Base-by-base conservation (phyloP, 768 basidiomycete species). In the Leccinum rimulosum region DNA sequence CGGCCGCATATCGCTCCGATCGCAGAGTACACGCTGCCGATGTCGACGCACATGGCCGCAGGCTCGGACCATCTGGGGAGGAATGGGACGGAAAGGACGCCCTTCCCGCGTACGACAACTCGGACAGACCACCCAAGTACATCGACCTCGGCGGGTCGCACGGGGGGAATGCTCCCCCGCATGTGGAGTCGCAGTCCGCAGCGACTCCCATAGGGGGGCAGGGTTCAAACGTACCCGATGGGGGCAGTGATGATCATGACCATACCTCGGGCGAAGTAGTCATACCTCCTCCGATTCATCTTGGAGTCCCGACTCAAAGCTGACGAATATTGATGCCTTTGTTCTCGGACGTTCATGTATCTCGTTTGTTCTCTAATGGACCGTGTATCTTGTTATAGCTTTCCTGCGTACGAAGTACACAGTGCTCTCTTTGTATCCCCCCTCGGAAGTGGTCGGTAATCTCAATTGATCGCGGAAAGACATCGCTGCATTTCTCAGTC, bases 61-160 rank as follows among this genome's bases (percentile, higher is more conserved):
- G 80, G 22, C 47, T 68, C 8, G 67, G 64, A 8, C 55, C 61
- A 1, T 67, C 75, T 40, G 74, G 74, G 53, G 76, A 74, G 17
- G 65, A 64, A 11, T 59, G 71, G 56, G 67, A 69, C 0, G 77
- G 79, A 59, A 82, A 82, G 61, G 82, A 83, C 33, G 58, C 65
- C 0, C 73, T 83, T 27, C 82, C 82, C 8, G 79, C 80, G 5
- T 83, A 83, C 50, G 77, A 82, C 48, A 67, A 61, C 14, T 52
- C 66, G 12, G 81, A 80, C 31, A 73, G 79, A 10, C 82, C 81
- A 28, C 82, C 82, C 28, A 79, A 76, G 55, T 83, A 83, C 62
- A 38, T 66, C 0, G 77, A 76, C 22, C 52, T 57, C 6, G 38
- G 58, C 30, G 58, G 62, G 61, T 49, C 55, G 12, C 61, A 52